Evolutionary conservation across 345 rosid species (phyloP).

Genomic region (Ceriops decandra): DNA sequence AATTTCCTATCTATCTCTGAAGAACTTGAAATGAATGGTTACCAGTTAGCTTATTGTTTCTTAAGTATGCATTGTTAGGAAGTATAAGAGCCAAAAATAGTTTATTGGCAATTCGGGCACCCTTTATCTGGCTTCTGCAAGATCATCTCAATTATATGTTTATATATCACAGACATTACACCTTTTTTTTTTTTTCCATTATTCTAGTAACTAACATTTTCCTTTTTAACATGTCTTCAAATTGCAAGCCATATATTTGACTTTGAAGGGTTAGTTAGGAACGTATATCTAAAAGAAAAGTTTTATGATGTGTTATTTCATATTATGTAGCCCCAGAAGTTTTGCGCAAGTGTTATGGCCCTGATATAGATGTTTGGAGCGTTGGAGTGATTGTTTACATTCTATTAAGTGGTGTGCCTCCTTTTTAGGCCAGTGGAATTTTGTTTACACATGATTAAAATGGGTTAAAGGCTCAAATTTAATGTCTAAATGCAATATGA

Average conservation of each 20-base stretch:
- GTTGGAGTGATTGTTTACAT: slow-evolving; percentile 33
- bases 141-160: neutral
- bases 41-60: too few relatives aligned
- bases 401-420: slow-evolving; percentile 31
- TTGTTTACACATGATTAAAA: neutral
- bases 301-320: slow-evolving; percentile 26
- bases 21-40: too few relatives aligned
- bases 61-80: too few relatives aligned
- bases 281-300: slow-evolving; percentile 16
- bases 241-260: neutral
- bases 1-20: too few relatives aligned
- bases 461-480: neutral
- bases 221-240: neutral
- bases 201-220: neutral
- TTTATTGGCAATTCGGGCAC: too few relatives aligned
- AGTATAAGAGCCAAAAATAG: too few relatives aligned
- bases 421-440: slow-evolving; percentile 27
- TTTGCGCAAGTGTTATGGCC: slow-evolving; percentile 20
- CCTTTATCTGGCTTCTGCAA: neutral
- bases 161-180: neutral
- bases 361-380: slow-evolving; percentile 30
- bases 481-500: neutral
- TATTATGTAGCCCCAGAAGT: slow-evolving; percentile 32
- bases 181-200: neutral
- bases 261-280: neutral